Base-by-base conservation (phyloP, 345 rosid genomes). In the Eucalyptus shirleyi region DNA sequence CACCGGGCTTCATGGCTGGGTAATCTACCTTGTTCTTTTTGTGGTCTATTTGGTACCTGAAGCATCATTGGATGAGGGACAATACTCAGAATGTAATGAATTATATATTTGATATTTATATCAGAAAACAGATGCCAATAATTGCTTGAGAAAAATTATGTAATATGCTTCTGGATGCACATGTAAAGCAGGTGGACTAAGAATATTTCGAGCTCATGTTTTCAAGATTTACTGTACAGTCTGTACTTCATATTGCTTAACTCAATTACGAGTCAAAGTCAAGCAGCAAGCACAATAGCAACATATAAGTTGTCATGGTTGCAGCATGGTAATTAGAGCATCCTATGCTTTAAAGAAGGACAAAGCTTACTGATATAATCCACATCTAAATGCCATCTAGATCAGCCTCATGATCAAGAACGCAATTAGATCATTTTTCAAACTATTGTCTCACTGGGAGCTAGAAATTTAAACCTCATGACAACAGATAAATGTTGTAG, bases 1-100 rank as follows among this genome's bases (percentile, higher is more conserved):
- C 86, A 51, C 44, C 92, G 87, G 92, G 88, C 88, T 95, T 98
- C 67, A 91, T 90, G 82, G 47, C 28, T 14, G 92, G 90, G 89
- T 72, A 88, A 59, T 94, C 95, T 59, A 50, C 95, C 93, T 94
- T 96, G 65, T 92, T 93, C 90, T 92, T 96, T 94, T 94, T 96
- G 94, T 93, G 90, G 89, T 92, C 94, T 89, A 96, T 94, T 93
- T 95, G 94, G 94, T 94, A 90, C 95, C 99, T 98, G 94, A 87
- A 90, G 90, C 88, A 89, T 87, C 91, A 90, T 90, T 65, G 82
- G 44, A 62, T 30, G 53, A 30, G 32, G 51, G 67, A 86, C 86
- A 86, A 32, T 26, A 86, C 72, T 44, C 90, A 89, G 18, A 9
- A 18, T 34, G 82, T 34, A 72, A 72, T 72, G 24, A 34, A 72